A percentile compares a stretch with the other conserved stretches of the same genome.
These are phyloP conservation scores for Fusarium paranaense DNA, from an alignment of 2,329 filamentous ascomycete species.

Conservation along the genomic window DNA sequence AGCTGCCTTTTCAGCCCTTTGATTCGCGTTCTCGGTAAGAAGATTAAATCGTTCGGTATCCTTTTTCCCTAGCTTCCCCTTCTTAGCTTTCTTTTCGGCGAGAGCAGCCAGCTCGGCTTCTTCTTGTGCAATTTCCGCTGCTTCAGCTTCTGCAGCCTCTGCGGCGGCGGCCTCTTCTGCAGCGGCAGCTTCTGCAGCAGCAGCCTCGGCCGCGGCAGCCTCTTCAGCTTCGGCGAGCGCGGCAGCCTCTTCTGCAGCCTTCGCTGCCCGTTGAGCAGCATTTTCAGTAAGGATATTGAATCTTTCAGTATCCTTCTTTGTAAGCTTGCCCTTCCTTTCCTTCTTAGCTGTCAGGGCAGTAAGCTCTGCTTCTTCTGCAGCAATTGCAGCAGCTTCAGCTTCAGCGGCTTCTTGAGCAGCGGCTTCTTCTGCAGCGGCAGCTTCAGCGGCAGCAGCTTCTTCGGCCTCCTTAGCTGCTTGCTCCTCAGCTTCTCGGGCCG, in stretches of 20 bases:
- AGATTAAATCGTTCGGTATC: constrained; percentile 36
- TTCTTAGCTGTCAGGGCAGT: constrained; percentile 50
- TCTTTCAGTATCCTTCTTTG: constrained; percentile 47
- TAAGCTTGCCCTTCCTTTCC: constrained; percentile 46
- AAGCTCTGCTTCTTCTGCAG: constrained; percentile 42
- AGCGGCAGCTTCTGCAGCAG: constrained; percentile 13
- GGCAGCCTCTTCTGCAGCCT: constrained; percentile 23
- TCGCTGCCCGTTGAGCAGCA: constrained; percentile 31
- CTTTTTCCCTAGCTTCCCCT: constrained; percentile 39
- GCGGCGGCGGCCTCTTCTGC: constrained; percentile 32
- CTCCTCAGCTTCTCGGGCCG: constrained; percentile 25
- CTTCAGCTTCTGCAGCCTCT: constrained; percentile 48
- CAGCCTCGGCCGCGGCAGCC: constrained; percentile 8
- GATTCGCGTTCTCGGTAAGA: constrained; percentile 33
- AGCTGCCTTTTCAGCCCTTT: constrained; percentile 36
- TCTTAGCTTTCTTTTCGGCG: constrained; percentile 32
- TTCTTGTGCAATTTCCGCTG: constrained; percentile 30
- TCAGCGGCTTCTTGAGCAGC: constrained; percentile 31
- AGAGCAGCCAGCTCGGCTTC: constrained; percentile 38
- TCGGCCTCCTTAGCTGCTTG: constrained; percentile 21
- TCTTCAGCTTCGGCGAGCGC: constrained; percentile 17
- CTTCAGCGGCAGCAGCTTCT: constrained; percentile 14
- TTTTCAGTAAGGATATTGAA: constrained; percentile 40
- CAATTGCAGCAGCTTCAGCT: constrained; percentile 31
- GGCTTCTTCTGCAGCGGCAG: constrained; percentile 20